phyloP scores from a whole-genome alignment of 208 protist genomes.

The Trypanosoma rangeli region DNA sequence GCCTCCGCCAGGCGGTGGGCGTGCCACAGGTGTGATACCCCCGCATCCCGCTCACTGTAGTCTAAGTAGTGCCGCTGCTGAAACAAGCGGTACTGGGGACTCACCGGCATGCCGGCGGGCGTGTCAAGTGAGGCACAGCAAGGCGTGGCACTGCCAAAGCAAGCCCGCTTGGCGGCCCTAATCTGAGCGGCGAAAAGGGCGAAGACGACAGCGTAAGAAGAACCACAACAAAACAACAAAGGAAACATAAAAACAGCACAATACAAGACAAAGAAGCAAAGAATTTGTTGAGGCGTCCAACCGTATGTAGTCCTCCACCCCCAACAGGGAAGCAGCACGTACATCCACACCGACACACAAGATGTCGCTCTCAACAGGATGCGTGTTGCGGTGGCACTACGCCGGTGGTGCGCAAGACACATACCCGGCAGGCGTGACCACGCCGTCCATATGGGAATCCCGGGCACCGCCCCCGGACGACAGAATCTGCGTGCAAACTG shows the following conservation, averaged over 20 bases:
- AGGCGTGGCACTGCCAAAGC: not conserved
- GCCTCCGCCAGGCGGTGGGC: conserved; percentile 50
- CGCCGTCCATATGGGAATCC: conserved; percentile 20
- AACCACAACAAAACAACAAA: too few relatives aligned
- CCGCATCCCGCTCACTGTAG: conserved; percentile 43
- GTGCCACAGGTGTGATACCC: conserved; percentile 67
- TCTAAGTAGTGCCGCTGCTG: conserved; percentile 43
- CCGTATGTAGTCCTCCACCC: not conserved
- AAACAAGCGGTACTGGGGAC: conserved; percentile 39
- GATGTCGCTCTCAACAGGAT: too few relatives aligned
- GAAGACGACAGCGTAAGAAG: too few relatives aligned
- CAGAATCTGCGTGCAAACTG: not conserved
- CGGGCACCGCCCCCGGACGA: not conserved
- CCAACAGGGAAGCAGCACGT: not conserved
- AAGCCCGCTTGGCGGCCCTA: too few relatives aligned
- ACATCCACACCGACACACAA: not conserved
- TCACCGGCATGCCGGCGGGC: conserved; percentile 14
- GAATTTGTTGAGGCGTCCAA: not conserved
- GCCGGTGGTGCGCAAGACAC: not conserved
- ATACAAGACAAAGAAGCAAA: not conserved
- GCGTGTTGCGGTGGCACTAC: not conserved
- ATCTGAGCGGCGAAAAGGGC: too few relatives aligned
- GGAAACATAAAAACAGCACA: not conserved
- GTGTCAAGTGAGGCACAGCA: not conserved
- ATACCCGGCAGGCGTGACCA: conserved; percentile 18